Base-by-base conservation (phyloP, 2,329 filamentous ascomycete genomes). In the Clonostachys rhizophaga region DNA sequence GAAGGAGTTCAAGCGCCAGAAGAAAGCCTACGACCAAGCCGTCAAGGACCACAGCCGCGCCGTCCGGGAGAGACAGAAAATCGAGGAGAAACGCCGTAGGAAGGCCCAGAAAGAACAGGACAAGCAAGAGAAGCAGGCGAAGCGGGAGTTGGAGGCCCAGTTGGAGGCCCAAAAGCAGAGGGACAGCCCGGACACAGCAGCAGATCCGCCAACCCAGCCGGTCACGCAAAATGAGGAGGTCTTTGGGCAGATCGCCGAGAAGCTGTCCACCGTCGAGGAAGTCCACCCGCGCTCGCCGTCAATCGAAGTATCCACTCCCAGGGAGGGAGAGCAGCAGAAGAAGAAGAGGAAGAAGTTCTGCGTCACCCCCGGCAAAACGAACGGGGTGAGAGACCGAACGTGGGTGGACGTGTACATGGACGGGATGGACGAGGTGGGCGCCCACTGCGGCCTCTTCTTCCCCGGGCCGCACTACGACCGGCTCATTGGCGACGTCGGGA, bases 381-480 rank as follows among this genome's bases (percentile, higher is more conserved):
- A 73, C 45, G 83, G 81, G 7, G 69, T 73, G 50, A 69, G 74
- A 40, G 89, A 95, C 61, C 69, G 78, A 5, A 80, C 84, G 14
- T 96, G 91, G 91, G 71, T 91, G 1, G 75, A 84, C 41, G 79
- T 96, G 4, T 84, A 83, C 57, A 94, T 96, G 87, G 78, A 86
- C 49, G 84, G 83, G 45, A 83, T 94, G 50, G 91, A 95, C 59
- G 89, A 95, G 64, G 87, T 95, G 1, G 84, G 81, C 7, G 91
- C 91, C 10, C 91, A 95, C 62, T 92, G 89, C 51, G 85, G 87
- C 1, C 69, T 96, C 45, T 96, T 95, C 68, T 80, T 89, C 41
- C 68, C 82, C 12, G 84, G 86, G 7, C 75, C 83, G 50, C 84
- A 88, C 48, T 92, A 94, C 59, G 86, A 91, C 56, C 69, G 68